Percentiles rank a stretch among this genome's conserved stretches.
These are phyloP conservation scores for Sherardia arvensis DNA, from an alignment of 257 asterid species.

Conservation along the genomic window DNA sequence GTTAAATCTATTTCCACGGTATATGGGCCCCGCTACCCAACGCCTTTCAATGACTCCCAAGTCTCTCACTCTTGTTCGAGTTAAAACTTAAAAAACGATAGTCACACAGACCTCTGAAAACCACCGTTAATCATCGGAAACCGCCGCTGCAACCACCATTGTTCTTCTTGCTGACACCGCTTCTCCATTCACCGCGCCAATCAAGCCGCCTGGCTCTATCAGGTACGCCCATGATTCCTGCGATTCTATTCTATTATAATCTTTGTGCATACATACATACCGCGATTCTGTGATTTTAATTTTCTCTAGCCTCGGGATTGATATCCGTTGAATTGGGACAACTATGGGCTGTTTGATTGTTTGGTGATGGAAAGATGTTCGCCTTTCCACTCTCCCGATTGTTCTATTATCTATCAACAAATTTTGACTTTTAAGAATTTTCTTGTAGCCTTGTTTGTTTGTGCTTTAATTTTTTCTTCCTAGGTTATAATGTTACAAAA, in stretches of 20 bases:
- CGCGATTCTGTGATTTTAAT: neutral
- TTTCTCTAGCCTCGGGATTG: neutral
- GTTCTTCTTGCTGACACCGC: neutral
- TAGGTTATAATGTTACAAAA: no score
- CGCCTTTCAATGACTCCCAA: slow-evolving; percentile 5
- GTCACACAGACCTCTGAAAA: neutral
- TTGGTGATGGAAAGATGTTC: neutral
- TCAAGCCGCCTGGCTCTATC: neutral
- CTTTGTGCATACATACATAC: neutral
- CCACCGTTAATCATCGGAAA: slow-evolving; percentile 9
- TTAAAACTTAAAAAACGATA: neutral
- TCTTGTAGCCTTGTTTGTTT: neutral
- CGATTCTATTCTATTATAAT: neutral
- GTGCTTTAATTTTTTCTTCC: neutral
- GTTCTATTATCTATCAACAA: neutral
- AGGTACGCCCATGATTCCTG: neutral
- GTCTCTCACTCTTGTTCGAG: neutral
- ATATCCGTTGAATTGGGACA: neutral
- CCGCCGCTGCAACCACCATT: slow-evolving; percentile 2
- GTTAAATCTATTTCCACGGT: neutral
- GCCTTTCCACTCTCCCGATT: neutral
- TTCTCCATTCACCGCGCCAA: neutral
- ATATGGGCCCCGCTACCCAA: neutral
- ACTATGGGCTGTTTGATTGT: neutral
- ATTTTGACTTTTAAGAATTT: neutral